Evolutionary conservation across 2,329 filamentous ascomycete species (phyloP).

Genomic region (Nothophoma quercina): DNA sequence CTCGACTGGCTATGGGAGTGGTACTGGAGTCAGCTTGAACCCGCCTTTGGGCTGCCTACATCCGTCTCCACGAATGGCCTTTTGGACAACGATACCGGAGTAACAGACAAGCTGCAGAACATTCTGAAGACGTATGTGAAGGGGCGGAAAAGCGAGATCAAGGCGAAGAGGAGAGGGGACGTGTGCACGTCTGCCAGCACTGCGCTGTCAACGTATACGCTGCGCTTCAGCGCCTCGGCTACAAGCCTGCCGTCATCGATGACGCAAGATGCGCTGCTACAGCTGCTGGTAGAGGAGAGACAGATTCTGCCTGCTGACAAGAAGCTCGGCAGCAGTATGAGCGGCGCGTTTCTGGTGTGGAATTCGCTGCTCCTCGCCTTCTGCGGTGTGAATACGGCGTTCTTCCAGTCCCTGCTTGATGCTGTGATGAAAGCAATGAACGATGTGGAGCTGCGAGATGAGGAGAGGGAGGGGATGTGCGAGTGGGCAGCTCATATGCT

Average conservation of each 20-base stretch:
- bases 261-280: conserved; percentile 10
- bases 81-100: not conserved
- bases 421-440: conserved; percentile 50
- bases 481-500: conserved; percentile 61
- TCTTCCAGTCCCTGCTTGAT: conserved; percentile 51
- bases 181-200: conserved; percentile 24
- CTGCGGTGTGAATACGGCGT: conserved; percentile 34
- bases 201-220: conserved; percentile 25
- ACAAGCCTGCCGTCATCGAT: conserved; percentile 21
- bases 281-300: not conserved
- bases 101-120: conserved; percentile 31
- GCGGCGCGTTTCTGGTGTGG: conserved; percentile 57
- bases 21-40: conserved; percentile 73
- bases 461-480: conserved; percentile 53
- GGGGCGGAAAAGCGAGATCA: conserved; percentile 42
- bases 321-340: conserved; percentile 46
- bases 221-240: conserved; percentile 14
- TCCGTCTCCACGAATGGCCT: not conserved
- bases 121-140: conserved; percentile 46
- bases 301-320: conserved; percentile 47
- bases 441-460: conserved; percentile 31
- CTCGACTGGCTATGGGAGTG: conserved; percentile 87
- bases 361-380: conserved; percentile 50
- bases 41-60: conserved; percentile 25
- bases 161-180: conserved; percentile 16